Conservation (phyloP, 2,329 filamentous ascomycete species). For the Calonectria fujianensis region DNA sequence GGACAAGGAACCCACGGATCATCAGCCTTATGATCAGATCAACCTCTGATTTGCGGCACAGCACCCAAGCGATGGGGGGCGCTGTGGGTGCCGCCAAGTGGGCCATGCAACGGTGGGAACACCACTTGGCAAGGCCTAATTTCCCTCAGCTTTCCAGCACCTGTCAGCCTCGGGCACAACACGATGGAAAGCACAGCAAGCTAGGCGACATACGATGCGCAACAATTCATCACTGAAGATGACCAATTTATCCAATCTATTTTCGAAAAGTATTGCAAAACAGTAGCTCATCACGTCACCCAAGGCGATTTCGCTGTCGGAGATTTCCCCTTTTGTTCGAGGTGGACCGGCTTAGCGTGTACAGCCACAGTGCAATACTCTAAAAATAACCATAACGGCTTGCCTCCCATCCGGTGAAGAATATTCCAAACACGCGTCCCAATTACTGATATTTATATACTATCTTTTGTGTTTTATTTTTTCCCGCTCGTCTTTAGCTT, state of each 20-base stretch:
- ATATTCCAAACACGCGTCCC: background rate
- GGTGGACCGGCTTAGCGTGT: background rate
- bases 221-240: background rate
- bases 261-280: background rate
- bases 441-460: background rate
- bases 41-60: background rate
- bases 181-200: background rate
- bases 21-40: background rate
- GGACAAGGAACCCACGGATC: background rate
- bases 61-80: background rate
- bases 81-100: background rate
- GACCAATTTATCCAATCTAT: background rate
- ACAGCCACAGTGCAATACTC: background rate
- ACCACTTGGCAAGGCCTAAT: background rate
- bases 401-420: background rate
- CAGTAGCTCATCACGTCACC: background rate
- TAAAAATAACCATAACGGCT: background rate
- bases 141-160: background rate
- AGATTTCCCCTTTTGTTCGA: background rate
- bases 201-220: background rate
- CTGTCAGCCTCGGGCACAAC: background rate
- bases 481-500: too few species aligned
- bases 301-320: background rate
- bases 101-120: background rate
- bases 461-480: too few species aligned